Evolutionary conservation across 352 stramenopile genomes (phyloP).

Genomic region (Phytophthora foliorum): DNA sequence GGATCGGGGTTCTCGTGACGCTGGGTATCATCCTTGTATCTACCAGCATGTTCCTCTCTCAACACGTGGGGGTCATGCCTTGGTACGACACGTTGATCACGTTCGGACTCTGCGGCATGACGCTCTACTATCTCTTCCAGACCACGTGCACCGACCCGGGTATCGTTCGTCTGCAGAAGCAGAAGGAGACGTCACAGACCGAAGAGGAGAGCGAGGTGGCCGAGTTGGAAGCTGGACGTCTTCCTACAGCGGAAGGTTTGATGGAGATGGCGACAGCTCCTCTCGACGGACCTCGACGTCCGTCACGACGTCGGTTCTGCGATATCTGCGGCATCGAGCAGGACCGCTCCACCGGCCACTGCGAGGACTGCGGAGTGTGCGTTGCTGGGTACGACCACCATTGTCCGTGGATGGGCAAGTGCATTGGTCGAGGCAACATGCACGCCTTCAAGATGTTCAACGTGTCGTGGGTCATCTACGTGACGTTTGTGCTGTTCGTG

Average conservation of each 20-base stretch:
- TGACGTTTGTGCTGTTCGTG: conserved; percentile 80
- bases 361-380: conserved; percentile 94
- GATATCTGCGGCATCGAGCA: conserved; percentile 79
- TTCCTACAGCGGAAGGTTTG: not conserved
- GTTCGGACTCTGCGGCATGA: conserved; percentile 60
- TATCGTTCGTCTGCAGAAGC: conserved; percentile 50
- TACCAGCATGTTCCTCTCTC: conserved; percentile 68
- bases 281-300: conserved; percentile 11
- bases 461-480: conserved; percentile 81
- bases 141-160: conserved; percentile 82
- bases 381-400: conserved; percentile 92
- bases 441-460: conserved; percentile 93
- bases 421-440: conserved; percentile 94
- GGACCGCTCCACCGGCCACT: conserved; percentile 84
- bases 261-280: conserved; percentile 14
- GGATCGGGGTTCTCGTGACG: conserved; percentile 81
- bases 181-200: conserved; percentile 26
- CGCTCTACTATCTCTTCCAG: conserved; percentile 77
- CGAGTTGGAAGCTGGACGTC: conserved; percentile 33
- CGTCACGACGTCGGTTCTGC: conserved; percentile 54
- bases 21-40: conserved; percentile 67
- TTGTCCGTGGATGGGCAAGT: conserved; percentile 96
- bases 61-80: conserved; percentile 59
- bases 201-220: conserved; percentile 29
- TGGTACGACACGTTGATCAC: conserved; percentile 72